Base-by-base conservation (phyloP, 2,329 filamentous ascomycete species). In the Trichoderma koningiopsis region DNA sequence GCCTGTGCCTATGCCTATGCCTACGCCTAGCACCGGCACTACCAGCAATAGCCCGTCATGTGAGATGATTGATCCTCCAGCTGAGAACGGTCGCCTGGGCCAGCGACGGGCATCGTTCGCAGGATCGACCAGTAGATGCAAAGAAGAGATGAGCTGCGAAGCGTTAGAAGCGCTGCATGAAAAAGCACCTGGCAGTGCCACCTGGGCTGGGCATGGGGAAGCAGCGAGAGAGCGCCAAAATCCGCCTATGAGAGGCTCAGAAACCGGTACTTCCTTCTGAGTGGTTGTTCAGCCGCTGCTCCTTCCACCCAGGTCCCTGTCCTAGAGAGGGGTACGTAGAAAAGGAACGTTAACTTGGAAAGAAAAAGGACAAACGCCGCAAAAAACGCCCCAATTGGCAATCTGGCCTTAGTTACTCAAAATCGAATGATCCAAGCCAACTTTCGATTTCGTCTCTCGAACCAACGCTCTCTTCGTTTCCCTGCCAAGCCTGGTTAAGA, bases 241-340 rank as follows among this genome's bases (percentile, higher is more conserved):
- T 68, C 71, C 61, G 63, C 70, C 68, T 72, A 70, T 70, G 58
- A 71, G 57, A 68, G 31, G 22, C 70, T 68, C 24, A 71, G 69
- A 72, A 70, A 68, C 68, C 68, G 60, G 67, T 65, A 69, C 58
- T 43, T 62, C 59, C 47, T 35, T 73, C 56, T 76, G 71, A 77
- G 71, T 77, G 76, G 76, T 70, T 69, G 53, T 52, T 35, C 40
- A 47, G 4, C 52, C 56, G 37, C 47, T 16, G 24, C 7, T 68
- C 68, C 63, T 61, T 73, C 72, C 74, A 74, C 71, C 72, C 62
- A 67, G 47, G 56, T 59, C 73, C 68, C 69, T 71, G 55, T 47
- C 24, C 58, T 40, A 33, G 33, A 35, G 31, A 31, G 49, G 56
- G 57, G 64, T 47, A 29, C 1, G 8, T 29, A 1, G 11, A 27